Conservation (phyloP, 495 filamentous ascomycete species). For the Penicillium antarcticum region DNA sequence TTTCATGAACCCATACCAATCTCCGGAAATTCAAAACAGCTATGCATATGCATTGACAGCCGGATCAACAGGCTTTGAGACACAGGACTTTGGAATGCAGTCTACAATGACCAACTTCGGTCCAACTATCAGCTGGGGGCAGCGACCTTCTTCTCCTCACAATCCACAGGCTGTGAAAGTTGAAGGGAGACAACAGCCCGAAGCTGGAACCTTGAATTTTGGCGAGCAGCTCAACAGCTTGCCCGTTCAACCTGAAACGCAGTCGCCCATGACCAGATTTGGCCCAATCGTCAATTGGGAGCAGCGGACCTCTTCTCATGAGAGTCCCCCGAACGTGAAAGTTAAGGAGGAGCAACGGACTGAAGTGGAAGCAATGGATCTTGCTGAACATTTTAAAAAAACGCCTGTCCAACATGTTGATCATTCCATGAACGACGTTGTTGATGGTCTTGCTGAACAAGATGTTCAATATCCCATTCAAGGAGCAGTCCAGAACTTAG, state of each 20-base stretch:
- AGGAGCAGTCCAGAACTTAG: no score
- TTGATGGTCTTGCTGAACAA: no score
- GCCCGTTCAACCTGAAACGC: neutral
- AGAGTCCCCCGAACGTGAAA: neutral
- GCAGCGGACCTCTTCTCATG: neutral
- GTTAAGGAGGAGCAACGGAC: neutral
- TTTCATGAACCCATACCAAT: neutral
- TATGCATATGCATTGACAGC: neutral
- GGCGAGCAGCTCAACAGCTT: neutral
- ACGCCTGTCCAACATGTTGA: no score
- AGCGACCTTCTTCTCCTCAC: neutral
- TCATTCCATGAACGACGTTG: no score
- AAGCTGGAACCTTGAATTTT: neutral
- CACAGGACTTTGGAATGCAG: neutral
- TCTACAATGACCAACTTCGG: no score
- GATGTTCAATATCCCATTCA: no score
- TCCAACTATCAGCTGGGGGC: neutral
- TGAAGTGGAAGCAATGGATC: neutral
- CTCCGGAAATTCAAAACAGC: neutral
- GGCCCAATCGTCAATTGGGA: neutral
- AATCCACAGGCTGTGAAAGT: neutral
- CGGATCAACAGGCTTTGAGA: neutral
- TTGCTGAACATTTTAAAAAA: no score
- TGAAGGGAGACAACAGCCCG: neutral
- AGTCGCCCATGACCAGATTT: neutral